A percentile compares a stretch with the other conserved stretches of the same genome.
phyloP scores from a whole-genome alignment of 495 filamentous ascomycete genomes.

The Cairneyella variabilis region DNA sequence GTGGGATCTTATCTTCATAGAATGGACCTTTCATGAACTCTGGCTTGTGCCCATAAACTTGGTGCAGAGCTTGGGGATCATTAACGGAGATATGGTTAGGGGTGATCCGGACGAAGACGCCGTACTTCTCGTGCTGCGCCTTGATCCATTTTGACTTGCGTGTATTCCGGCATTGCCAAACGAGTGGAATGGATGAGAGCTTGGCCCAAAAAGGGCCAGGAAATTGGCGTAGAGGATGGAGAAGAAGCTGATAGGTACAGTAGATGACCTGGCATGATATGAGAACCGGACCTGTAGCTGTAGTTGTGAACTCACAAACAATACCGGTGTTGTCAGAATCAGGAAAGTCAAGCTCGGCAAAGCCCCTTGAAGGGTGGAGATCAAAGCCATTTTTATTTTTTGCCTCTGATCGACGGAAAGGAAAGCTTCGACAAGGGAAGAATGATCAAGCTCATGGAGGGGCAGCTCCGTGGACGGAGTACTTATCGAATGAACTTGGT shows the following conservation, averaged over 20 bases:
- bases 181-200: slow-evolving; percentile 1
- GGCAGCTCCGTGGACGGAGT: too few species aligned
- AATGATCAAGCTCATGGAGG: too few species aligned
- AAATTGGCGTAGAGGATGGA: neutral
- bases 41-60: slow-evolving; percentile 39
- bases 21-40: slow-evolving; percentile 33
- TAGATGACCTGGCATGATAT: neutral
- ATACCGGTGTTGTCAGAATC: too few species aligned
- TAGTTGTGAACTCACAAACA: too few species aligned
- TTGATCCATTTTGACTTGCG: slow-evolving; percentile 1
- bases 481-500: too few species aligned
- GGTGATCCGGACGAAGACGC: slow-evolving; percentile 34
- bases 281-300: neutral
- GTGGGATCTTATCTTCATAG: slow-evolving; percentile 1
- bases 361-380: too few species aligned
- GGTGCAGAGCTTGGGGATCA: slow-evolving; percentile 27
- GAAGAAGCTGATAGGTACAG: neutral
- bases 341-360: too few species aligned
- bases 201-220: slow-evolving; percentile 2
- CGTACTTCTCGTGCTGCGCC: slow-evolving; percentile 32
- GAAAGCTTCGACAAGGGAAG: too few species aligned
- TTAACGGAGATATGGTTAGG: slow-evolving; percentile 32
- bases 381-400: too few species aligned
- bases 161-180: neutral
- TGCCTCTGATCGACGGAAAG: too few species aligned